These are phyloP conservation scores for Skeletonema tropicum DNA, from an alignment of 108 stramenopile species.

Conservation along the genomic window DNA sequence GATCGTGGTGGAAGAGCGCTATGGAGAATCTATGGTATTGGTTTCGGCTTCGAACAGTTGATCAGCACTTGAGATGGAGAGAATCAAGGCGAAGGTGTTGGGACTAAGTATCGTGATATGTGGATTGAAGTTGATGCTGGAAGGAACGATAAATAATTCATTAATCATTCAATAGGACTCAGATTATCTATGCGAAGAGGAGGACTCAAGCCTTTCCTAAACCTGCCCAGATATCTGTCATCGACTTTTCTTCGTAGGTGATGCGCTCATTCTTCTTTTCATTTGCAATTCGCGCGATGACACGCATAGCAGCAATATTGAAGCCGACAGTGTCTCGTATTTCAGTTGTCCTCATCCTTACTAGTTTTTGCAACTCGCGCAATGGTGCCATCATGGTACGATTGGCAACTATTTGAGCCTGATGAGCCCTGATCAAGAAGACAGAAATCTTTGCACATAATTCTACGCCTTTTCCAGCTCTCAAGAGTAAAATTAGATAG, in stretches of 20 bases:
- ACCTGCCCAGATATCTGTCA: slow-evolving; percentile 71
- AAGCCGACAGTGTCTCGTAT: slow-evolving; percentile 76
- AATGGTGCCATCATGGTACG: slow-evolving; percentile 66
- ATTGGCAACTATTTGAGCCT: slow-evolving; percentile 65
- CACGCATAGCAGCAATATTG: slow-evolving; percentile 77
- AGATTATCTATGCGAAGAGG: no score
- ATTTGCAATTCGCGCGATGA: slow-evolving; percentile 52
- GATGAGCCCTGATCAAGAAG: slow-evolving; percentile 80
- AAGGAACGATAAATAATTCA: no score
- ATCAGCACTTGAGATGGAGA: no score
- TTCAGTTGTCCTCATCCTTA: slow-evolving; percentile 63
- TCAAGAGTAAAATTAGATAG: slow-evolving; percentile 71
- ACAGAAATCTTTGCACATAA: slow-evolving; percentile 73
- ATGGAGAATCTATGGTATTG: no score
- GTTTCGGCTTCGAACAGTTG: no score
- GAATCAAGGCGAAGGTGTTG: no score
- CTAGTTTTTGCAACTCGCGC: slow-evolving; percentile 66
- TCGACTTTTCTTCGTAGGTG: slow-evolving; percentile 21
- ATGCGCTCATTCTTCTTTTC: slow-evolving; percentile 44
- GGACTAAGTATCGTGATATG: no score
- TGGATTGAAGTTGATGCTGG: no score
- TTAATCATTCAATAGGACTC: no score
- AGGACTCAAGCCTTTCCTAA: slow-evolving; percentile 31
- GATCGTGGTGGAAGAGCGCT: no score
- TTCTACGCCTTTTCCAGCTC: slow-evolving; percentile 78